Base-by-base conservation (phyloP, 75 land plant species). In the Cupressus sempervirens region DNA sequence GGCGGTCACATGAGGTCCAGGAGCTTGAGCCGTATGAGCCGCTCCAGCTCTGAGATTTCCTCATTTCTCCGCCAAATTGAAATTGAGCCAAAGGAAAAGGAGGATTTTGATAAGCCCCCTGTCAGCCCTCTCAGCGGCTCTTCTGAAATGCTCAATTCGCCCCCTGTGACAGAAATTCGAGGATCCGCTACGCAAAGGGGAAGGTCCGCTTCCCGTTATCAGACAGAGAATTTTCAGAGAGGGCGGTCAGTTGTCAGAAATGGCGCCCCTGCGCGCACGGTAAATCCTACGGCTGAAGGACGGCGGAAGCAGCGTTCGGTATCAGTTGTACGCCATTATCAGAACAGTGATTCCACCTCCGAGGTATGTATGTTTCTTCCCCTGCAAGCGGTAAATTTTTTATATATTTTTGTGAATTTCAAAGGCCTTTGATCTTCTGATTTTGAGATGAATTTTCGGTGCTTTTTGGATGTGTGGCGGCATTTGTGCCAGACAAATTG, bases 71-170 rank as follows among this genome's bases (percentile, higher is more conserved):
- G 82, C 10, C 45, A 38, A 9, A 76, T 38, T 76, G 43, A 76
- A 7, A 36, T 76, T 8, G 26, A 38, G 9, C 7, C 9, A 3
- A 76, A 16, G 20, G 7, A 6, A 18, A 10, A 76, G 2, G 20
- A 34, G 41, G 23, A 56, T 56, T 16, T 4, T 15, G 76, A 30
- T 30, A 72, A 74, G 40, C 36, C 40, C 38, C 76, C 40, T 7
- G 1, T 40, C 43, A 76, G 79, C 79, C 45, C 79, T 16, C 38
- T 16, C 43, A 0, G 26, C 10, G 20, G 2, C 11, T 89, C 91
- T 29, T 86, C 77, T 76, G 90, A 86, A 46, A 88, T 93, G 52
- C 90, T 91, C 76, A 90, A 87, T 20, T 89, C 91, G 7, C 89
- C 87, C 20, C 88, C 91, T 48, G 83, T 90, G 29, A 90, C 86